These are phyloP conservation scores for Yarrowia sp. DNA, from an alignment of 805 yeast species.

Conservation along the genomic window DNA sequence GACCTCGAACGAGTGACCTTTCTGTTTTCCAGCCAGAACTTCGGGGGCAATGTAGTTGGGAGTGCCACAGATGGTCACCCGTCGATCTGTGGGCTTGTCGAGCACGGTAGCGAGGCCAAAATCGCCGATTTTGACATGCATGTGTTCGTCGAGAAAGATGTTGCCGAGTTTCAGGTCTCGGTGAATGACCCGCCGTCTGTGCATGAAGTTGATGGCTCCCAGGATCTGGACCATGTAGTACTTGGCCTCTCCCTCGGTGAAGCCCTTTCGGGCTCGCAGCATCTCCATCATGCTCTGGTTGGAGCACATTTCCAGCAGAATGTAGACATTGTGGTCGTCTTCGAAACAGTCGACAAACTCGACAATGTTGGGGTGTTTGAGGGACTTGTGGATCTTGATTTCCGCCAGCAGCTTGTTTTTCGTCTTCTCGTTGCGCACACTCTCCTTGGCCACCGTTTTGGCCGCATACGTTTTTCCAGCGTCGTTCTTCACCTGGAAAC, in stretches of 20 bases:
- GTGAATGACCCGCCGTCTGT: constrained; percentile 89
- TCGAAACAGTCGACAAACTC: constrained; percentile 96
- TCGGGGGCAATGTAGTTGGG: constrained; percentile 99
- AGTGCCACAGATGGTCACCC: constrained; percentile 96
- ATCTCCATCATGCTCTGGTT: constrained; percentile 94
- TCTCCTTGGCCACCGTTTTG: constrained; percentile 95
- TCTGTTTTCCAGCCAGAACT: constrained; percentile 80
- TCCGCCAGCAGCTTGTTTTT: constrained; percentile 80
- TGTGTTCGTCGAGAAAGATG: constrained; percentile 89
- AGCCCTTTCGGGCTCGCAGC: constrained; percentile 79
- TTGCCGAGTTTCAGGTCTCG: constrained; percentile 96
- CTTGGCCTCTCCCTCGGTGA: constrained; percentile 91
- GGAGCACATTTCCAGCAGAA: constrained; percentile 91
- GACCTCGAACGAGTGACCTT: constrained; percentile 93
- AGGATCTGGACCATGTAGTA: constrained; percentile 88
- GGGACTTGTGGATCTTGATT: constrained; percentile 90
- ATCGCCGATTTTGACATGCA: constrained; percentile 96
- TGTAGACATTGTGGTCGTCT: constrained; percentile 93
- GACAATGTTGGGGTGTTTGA: constrained; percentile 88
- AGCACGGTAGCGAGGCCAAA: constrained; percentile 98
- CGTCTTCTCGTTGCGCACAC: constrained; percentile 89
- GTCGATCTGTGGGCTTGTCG: constrained; percentile 71
- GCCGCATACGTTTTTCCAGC: constrained; percentile 91
- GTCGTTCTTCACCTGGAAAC: constrained; percentile 95
- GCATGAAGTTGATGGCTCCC: constrained; percentile 94